A percentile compares a stretch with the other conserved stretches of the same genome.
phyloP scores from a whole-genome alignment of 164 flowering plant genomes.

The Kalanchoe fedtschenkoi region DNA sequence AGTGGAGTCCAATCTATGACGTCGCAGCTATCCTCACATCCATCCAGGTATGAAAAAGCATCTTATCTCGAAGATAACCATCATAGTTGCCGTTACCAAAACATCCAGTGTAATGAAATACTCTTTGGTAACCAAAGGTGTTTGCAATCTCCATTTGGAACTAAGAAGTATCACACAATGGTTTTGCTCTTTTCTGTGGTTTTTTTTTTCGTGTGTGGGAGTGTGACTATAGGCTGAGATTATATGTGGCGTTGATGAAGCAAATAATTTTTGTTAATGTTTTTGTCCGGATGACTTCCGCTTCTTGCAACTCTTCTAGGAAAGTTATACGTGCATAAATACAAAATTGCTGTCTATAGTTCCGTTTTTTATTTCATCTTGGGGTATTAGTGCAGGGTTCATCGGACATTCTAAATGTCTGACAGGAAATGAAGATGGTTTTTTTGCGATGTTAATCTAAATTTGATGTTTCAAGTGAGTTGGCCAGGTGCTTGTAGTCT shows the following conservation, averaged over 20 bases:
- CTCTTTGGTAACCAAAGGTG: not conserved
- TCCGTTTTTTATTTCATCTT: not conserved
- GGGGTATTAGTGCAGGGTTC: not conserved
- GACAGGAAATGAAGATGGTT: not conserved
- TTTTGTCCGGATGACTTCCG: not conserved
- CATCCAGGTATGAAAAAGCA: conserved; percentile 32
- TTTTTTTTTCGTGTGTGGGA: not conserved
- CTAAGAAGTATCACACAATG: not conserved
- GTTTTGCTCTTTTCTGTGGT: not conserved
- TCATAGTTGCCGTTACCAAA: not conserved
- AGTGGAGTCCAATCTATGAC: conserved; percentile 63
- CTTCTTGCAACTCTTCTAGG: not conserved
- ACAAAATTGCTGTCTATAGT: not conserved
- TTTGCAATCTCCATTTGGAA: not conserved
- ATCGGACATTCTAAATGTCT: not conserved
- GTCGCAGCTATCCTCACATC: conserved; percentile 61
- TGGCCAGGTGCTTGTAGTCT: not conserved
- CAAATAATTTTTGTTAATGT: not conserved
- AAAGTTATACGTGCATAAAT: not conserved
- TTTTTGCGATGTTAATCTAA: not conserved
- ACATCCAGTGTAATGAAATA: not conserved
- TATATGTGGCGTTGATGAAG: not conserved
- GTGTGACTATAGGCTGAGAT: not conserved
- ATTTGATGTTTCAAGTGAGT: not conserved
- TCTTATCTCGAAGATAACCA: not conserved